phyloP scores from a whole-genome alignment of 2,329 filamentous ascomycete genomes.

The Paecilomyces sp. region DNA sequence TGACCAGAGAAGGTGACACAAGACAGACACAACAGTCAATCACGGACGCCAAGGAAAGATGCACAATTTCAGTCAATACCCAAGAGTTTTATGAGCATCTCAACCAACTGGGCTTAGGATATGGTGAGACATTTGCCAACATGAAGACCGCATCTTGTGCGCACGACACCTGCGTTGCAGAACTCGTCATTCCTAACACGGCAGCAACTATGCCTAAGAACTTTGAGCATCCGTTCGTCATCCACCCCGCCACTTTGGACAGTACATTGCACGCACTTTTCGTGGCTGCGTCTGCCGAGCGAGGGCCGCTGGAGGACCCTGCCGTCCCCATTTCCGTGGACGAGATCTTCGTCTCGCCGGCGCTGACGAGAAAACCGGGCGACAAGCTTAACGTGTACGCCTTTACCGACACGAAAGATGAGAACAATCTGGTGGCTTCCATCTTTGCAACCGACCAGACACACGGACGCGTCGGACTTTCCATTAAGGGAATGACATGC shows the following conservation, averaged over 20 bases:
- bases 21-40: not conserved
- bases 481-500: no score
- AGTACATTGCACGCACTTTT: constrained; percentile 9
- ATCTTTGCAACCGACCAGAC: no score
- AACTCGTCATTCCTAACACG: constrained; percentile 8
- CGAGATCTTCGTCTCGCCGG: not conserved
- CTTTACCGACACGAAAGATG: not conserved
- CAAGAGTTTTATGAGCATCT: constrained; percentile 5
- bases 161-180: constrained; percentile 4
- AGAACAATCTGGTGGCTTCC: no score
- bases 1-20: not conserved
- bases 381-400: not conserved
- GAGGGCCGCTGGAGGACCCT: not conserved
- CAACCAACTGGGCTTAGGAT: constrained; percentile 6
- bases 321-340: not conserved
- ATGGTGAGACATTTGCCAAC: constrained; percentile 7
- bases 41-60: not conserved
- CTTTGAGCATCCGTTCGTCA: constrained; percentile 8
- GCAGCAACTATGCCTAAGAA: constrained; percentile 8
- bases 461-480: no score
- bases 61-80: not conserved
- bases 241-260: constrained; percentile 14
- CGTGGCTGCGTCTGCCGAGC: not conserved
- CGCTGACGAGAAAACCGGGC: not conserved
- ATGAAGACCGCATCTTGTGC: constrained; percentile 23